Evolutionary conservation across 202 grass and related monocot genomes (phyloP), one percentile per base, ranked within the genome.

Genomic region (Alloteropsis angusta): DNA sequence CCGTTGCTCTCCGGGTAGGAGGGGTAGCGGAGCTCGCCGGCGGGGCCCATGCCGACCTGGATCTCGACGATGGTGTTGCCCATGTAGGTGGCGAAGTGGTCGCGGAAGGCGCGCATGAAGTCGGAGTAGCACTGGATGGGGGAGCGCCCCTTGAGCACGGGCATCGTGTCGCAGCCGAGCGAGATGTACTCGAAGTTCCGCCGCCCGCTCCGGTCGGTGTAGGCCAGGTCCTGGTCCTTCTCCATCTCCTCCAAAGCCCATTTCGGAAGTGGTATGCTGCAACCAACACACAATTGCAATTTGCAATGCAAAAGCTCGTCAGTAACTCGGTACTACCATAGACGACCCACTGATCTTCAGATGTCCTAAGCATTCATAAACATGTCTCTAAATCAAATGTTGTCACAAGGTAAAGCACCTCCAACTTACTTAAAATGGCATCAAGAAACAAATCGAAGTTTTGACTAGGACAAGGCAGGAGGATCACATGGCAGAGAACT

Each of bases 31-130:
- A 97, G 86, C 71, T 97, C 93, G 49, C 93, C 93, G 22, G 90
- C 88, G 0, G 93, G 93, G 4, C 93, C 93, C 90, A 97, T 85
- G 48, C 93, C 93, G 30, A 97, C 93, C 71, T 97, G 93, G 69
- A 97, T 89, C 45, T 97, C 93, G 54, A 94, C 65, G 61, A 98
- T 88, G 83, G 91, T 98, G 71, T 68, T 67, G 69, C 95, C 91
- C 69, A 98, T 90, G 77, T 84, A 84, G 41, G 53, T 18, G 34
- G 68, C 57, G 79, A 94, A 94, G 64, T 82, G 88, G 82, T 93
- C 91, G 18, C 88, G 88, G 86, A 97, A 97, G 81, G 91, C 94
- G 80, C 87, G 77, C 88, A 97, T 92, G 87, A 97, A 97, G 85
- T 97, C 94, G 74, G 87, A 69, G 77, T 97, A 97, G 87, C 91